These are phyloP conservation scores for apple (Malus domestica) DNA, from an alignment of 306 rosid species.

Conservation along the genomic window DNA sequence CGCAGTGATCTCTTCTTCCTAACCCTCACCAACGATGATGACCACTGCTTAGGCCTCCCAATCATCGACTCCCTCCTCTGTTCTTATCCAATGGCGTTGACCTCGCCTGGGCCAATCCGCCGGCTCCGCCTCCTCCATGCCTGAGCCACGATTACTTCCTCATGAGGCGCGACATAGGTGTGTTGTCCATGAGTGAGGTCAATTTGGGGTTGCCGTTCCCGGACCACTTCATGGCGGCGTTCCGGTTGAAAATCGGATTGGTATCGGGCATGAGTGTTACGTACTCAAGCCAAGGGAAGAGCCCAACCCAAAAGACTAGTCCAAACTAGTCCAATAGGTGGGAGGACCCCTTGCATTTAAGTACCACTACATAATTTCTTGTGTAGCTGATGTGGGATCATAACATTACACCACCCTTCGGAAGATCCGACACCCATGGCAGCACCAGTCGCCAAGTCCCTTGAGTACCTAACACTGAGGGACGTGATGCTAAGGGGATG, in stretches of 20 bases:
- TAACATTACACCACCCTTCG: too few relatives aligned
- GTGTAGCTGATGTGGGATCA: too few relatives aligned
- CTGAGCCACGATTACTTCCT: conserved; percentile 55
- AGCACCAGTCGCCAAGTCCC: too few relatives aligned
- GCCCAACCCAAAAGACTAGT: too few relatives aligned
- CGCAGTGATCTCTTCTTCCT: conserved; percentile 50
- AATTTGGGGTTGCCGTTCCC: conserved; percentile 46
- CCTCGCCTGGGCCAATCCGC: conserved; percentile 56
- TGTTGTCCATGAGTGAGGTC: conserved; percentile 72
- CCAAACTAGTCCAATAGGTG: too few relatives aligned
- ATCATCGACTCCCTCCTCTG: conserved; percentile 42
- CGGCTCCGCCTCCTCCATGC: conserved; percentile 15
- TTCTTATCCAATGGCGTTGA: conserved; percentile 79
- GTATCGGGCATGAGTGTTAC: conserved; percentile 7
- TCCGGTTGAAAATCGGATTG: conserved; percentile 39
- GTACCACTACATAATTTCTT: too few relatives aligned
- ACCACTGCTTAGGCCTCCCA: conserved; percentile 50
- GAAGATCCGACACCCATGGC: too few relatives aligned
- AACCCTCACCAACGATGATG: conserved; percentile 48
- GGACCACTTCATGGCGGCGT: conserved; percentile 42
- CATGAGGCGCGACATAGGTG: conserved; percentile 55
- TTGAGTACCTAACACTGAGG: background rate
- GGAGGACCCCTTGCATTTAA: too few relatives aligned
- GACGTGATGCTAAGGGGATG: conserved; percentile 38
- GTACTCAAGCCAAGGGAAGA: too few relatives aligned